Percentiles rank a stretch among this genome's conserved stretches.
Conservation (phyloP, 106 monocot genomes). For the Apostasia ramifera region DNA sequence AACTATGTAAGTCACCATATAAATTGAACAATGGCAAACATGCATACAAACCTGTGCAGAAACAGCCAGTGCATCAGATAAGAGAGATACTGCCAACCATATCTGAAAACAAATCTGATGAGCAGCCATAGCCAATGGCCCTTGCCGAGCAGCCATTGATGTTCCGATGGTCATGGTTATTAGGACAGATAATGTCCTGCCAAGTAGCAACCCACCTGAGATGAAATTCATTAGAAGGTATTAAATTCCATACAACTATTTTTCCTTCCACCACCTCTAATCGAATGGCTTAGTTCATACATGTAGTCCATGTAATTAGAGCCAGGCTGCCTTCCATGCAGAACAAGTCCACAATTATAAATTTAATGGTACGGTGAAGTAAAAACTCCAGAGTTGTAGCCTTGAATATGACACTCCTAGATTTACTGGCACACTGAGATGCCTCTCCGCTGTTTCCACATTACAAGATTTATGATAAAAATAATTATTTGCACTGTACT, state of each 20-base stretch:
- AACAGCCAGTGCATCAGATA: conserved; percentile 91
- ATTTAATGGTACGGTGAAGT: too few species aligned
- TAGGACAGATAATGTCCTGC: conserved; percentile 78
- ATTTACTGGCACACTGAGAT: too few species aligned
- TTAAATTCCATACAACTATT: neutral
- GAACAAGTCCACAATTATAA: too few species aligned
- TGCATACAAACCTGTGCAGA: conserved; percentile 66
- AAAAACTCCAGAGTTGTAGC: too few species aligned
- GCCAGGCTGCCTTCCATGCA: too few species aligned
- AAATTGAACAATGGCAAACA: too few species aligned
- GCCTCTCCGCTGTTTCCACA: too few species aligned
- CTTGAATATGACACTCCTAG: too few species aligned
- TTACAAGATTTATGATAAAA: too few species aligned
- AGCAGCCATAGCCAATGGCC: conserved; percentile 89
- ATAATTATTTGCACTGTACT: too few species aligned
- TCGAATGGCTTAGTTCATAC: neutral
- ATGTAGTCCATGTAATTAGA: neutral
- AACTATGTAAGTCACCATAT: too few species aligned
- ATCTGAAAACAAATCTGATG: conserved; percentile 98
- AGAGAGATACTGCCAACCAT: conserved; percentile 94
- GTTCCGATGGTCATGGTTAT: conserved; percentile 89
- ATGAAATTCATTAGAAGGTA: neutral
- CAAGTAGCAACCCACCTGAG: conserved; percentile 78
- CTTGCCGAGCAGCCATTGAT: conserved; percentile 90
- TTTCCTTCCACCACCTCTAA: neutral